These are phyloP conservation scores for Chaetothyriales sp. DNA, from an alignment of 2,329 filamentous ascomycete species.

Conservation along the genomic window DNA sequence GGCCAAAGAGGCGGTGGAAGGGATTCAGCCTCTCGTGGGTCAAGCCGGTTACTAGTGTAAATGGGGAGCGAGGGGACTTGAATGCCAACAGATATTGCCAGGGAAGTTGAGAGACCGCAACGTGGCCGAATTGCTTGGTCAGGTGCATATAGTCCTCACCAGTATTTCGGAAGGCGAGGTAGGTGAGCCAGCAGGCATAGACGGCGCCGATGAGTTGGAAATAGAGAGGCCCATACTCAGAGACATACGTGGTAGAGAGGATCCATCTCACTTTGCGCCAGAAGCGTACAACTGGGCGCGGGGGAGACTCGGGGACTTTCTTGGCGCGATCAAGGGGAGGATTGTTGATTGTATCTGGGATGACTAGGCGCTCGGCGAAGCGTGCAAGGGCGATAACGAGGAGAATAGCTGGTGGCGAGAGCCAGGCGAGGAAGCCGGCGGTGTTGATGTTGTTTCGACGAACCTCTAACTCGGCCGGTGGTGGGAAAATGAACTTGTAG, in stretches of 20 bases:
- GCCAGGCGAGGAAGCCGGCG: conserved; percentile 43
- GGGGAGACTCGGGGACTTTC: not conserved
- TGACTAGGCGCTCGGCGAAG: conserved; percentile 5
- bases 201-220: conserved; percentile 9
- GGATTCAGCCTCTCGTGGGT: conserved; percentile 44
- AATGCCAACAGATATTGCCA: conserved; percentile 44
- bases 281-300: not conserved
- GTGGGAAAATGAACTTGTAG: conserved; percentile 20
- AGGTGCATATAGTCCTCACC: conserved; percentile 45
- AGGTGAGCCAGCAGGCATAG: conserved; percentile 15
- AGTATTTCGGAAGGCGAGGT: conserved; percentile 11
- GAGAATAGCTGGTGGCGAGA: conserved; percentile 36
- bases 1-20: conserved; percentile 45
- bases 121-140: conserved; percentile 48
- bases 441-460: conserved; percentile 41
- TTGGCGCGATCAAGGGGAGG: not conserved
- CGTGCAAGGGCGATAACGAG: conserved; percentile 15
- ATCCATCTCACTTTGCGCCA: conserved; percentile 9
- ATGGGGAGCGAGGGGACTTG: conserved; percentile 25
- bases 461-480: conserved; percentile 35
- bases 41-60: conserved; percentile 39
- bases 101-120: conserved; percentile 46
- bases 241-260: conserved; percentile 9
- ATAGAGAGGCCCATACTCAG: conserved; percentile 13
- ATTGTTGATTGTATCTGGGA: not conserved